Evolutionary conservation across 2,329 filamentous ascomycete genomes (phyloP).

Genomic region (Fusarium pilosicola): DNA sequence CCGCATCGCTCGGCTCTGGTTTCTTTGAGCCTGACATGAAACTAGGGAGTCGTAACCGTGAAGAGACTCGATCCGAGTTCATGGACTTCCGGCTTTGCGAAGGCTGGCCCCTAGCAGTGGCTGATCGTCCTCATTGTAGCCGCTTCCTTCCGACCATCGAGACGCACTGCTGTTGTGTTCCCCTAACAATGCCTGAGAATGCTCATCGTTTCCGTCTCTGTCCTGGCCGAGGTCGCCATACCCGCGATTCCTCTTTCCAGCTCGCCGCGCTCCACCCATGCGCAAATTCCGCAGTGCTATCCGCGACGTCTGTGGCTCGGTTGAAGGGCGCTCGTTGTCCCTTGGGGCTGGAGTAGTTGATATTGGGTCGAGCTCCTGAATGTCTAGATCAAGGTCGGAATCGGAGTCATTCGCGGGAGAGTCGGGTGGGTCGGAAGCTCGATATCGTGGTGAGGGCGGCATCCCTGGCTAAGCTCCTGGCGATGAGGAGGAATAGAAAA

Average conservation of each 20-base stretch:
- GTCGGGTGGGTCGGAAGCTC: constrained; percentile 70
- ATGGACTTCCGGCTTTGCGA: constrained; percentile 45
- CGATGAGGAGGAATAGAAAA: constrained; percentile 18
- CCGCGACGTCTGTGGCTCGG: constrained; percentile 60
- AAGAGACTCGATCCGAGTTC: constrained; percentile 50
- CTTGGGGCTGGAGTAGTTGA: constrained; percentile 51
- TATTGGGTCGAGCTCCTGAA: constrained; percentile 80
- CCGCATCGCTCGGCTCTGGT: constrained; percentile 53
- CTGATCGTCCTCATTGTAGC: constrained; percentile 73
- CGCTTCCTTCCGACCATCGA: constrained; percentile 69
- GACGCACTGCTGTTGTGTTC: constrained; percentile 66
- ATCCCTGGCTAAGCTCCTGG: constrained; percentile 56
- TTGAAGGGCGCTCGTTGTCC: constrained; percentile 42
- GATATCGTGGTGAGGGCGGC: constrained; percentile 64
- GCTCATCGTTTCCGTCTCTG: constrained; percentile 69
- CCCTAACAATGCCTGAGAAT: constrained; percentile 73
- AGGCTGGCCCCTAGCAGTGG: constrained; percentile 69
- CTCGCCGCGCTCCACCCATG: constrained; percentile 70
- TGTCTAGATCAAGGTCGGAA: constrained; percentile 78
- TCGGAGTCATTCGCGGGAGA: constrained; percentile 76
- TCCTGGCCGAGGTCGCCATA: constrained; percentile 70
- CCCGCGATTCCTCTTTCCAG: constrained; percentile 63
- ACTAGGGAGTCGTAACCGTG: constrained; percentile 71
- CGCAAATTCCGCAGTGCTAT: constrained; percentile 79
- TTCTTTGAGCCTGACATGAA: constrained; percentile 65